These are phyloP conservation scores for Kernera saxatilis DNA, from an alignment of 345 rosid species.

Conservation along the genomic window DNA sequence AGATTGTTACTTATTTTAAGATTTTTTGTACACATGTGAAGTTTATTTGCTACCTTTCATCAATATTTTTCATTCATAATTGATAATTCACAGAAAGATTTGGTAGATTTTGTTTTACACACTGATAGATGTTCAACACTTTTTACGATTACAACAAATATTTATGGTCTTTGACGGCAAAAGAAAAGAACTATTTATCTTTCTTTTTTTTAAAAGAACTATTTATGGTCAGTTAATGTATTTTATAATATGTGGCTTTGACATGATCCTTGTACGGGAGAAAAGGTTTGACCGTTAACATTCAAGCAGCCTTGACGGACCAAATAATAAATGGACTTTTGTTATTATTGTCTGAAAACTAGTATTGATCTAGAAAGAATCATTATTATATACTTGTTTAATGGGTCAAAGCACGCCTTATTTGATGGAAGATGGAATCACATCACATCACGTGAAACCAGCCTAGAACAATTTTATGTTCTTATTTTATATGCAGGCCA, in stretches of 20 bases:
- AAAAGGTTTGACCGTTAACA: slow-evolving; percentile 22
- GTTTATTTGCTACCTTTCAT: neutral
- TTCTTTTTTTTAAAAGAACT: no score
- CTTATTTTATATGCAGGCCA: neutral
- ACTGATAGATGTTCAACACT: neutral
- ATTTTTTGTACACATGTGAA: neutral
- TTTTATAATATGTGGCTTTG: slow-evolving; percentile 10
- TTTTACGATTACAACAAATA: neutral
- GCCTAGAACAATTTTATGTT: neutral
- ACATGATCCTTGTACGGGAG: slow-evolving; percentile 8
- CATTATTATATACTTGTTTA: neutral
- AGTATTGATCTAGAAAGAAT: slow-evolving; percentile 1
- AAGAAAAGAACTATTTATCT: no score
- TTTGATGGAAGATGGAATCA: slow-evolving; percentile 17
- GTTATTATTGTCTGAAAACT: slow-evolving; percentile 5
- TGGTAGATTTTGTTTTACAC: neutral
- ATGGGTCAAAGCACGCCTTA: slow-evolving; percentile 33
- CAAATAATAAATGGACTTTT: slow-evolving; percentile 14
- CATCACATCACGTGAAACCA: slow-evolving; percentile 11
- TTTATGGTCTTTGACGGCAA: neutral
- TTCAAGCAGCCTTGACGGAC: slow-evolving; percentile 34
- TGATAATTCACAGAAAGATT: neutral
- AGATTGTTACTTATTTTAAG: neutral
- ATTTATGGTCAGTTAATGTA: neutral
- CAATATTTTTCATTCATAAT: neutral